A percentile compares a stretch with the other conserved stretches of the same genome.
Evolutionary conservation across 352 stramenopile species (phyloP).

Genomic region (Phytopythium ostracodes): DNA sequence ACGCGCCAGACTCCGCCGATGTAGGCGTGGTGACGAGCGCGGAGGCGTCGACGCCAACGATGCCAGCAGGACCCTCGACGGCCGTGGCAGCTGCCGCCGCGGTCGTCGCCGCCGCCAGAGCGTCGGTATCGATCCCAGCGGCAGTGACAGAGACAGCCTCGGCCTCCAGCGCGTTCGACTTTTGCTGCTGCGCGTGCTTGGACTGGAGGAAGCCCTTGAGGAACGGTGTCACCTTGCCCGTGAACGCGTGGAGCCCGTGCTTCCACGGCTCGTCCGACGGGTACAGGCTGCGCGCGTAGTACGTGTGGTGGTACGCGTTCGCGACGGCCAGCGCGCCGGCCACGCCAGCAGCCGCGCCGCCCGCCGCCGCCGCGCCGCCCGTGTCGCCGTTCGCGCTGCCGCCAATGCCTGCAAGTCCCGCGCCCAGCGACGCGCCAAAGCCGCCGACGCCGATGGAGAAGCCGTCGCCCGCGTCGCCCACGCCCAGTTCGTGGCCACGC

Average conservation of each 20-base stretch:
- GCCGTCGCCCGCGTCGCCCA: background rate
- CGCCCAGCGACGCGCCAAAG: conserved; percentile 7
- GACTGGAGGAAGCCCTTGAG: conserved; percentile 51
- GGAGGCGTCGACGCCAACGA: background rate
- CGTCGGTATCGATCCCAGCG: conserved; percentile 5
- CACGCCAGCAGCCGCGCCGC: background rate
- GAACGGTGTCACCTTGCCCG: conserved; percentile 54
- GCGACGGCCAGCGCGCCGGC: background rate
- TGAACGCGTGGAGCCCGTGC: conserved; percentile 41
- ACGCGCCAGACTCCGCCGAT: background rate
- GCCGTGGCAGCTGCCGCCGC: background rate
- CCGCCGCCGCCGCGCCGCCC: background rate
- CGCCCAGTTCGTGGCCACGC: conserved; percentile 18
- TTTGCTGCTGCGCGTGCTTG: conserved; percentile 11
- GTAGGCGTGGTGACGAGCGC: background rate
- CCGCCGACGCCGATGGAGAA: background rate
- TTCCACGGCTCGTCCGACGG: conserved; percentile 70
- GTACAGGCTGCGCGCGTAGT: conserved; percentile 35
- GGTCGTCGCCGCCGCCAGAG: background rate
- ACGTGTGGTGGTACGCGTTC: background rate
- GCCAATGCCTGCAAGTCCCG: conserved; percentile 2
- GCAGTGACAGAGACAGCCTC: background rate
- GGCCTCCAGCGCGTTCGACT: background rate
- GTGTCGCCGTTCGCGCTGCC: background rate
- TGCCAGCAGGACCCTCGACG: background rate